A percentile compares a stretch with the other conserved stretches of the same genome.
phyloP scores from a whole-genome alignment of 495 filamentous ascomycete genomes.

The Penicillium tannophilum region DNA sequence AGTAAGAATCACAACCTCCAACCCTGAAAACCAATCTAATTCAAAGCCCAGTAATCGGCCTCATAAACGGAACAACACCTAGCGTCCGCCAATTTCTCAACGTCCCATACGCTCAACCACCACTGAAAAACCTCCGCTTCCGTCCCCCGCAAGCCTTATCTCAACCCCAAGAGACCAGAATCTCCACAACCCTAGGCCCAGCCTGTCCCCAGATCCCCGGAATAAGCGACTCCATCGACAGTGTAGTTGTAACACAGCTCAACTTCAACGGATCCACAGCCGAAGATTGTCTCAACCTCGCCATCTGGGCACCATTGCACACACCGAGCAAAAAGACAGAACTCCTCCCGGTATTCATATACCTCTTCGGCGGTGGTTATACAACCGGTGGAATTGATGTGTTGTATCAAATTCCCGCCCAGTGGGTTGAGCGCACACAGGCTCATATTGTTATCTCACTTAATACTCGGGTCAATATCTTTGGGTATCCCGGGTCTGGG shows the following conservation, averaged over 20 bases:
- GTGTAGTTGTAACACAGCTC: background rate
- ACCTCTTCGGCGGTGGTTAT: background rate
- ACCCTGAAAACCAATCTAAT: background rate
- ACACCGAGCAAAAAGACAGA: background rate
- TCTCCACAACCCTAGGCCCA: background rate
- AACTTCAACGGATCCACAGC: background rate
- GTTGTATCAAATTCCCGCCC: background rate
- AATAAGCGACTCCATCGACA: background rate
- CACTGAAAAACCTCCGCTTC: background rate
- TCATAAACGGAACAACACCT: background rate
- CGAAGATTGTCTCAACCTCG: conserved; percentile 2
- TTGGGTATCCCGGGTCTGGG: background rate
- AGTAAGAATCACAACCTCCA: background rate
- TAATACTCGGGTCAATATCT: background rate
- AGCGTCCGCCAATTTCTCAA: conserved; percentile 1
- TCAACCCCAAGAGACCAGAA: background rate
- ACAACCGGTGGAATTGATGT: background rate
- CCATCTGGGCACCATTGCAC: background rate
- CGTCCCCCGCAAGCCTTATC: background rate
- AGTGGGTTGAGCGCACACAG: conserved; percentile 3
- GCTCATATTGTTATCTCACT: background rate
- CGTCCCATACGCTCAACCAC: conserved; percentile 4
- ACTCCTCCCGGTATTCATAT: background rate
- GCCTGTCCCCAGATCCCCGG: background rate
- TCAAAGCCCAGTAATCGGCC: background rate